Base-by-base conservation (phyloP, 768 basidiomycete species). In the Serendipita indica region DNA sequence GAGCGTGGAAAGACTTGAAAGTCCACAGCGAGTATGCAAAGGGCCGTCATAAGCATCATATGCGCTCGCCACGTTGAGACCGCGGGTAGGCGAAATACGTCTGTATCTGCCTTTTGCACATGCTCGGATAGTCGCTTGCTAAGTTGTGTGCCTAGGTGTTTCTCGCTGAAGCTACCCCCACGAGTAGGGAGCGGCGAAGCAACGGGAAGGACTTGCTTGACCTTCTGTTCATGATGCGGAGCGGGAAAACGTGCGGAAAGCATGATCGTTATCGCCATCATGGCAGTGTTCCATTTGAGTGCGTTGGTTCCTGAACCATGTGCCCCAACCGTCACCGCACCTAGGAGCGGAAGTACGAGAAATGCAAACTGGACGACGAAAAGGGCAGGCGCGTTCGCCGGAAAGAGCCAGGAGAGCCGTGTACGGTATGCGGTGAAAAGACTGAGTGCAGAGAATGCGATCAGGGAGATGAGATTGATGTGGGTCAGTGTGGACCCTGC, bases 21-120 rank as follows among this genome's bases (percentile, higher is more conserved):
- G 68, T 99, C 94, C 56, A 98, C 94, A 0, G 94, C 94, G 12
- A 98, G 80, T 61, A 99, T 98, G 20, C 83, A 84, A 39, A 94
- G 76, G 33, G 86, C 70, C 0, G 96, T 97, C 77, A 98, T 81
- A 18, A 96, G 72, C 78, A 98, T 84, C 92, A 97, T 93, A 66
- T 96, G 88, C 2, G 92, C 83, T 43, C 96, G 75, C 68, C 94
- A 98, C 0, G 84, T 79, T 10, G 90, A 89, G 59, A 99, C 68
- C 37, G 89, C 84, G 0, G 89, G 80, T 45, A 90, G 70, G 1
- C 75, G 77, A 22, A 41, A 46, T 57, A 54, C 22, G 35, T 14
- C 20, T 25, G 28, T 60, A 49, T 33, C 18, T 25, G 39, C 30
- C 30, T 27, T 4, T 32, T 58, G 43, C 25, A 22, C 34, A 32